Base-by-base conservation (phyloP, 2,329 filamentous ascomycete genomes). In the Aspergillus vadensis region DNA sequence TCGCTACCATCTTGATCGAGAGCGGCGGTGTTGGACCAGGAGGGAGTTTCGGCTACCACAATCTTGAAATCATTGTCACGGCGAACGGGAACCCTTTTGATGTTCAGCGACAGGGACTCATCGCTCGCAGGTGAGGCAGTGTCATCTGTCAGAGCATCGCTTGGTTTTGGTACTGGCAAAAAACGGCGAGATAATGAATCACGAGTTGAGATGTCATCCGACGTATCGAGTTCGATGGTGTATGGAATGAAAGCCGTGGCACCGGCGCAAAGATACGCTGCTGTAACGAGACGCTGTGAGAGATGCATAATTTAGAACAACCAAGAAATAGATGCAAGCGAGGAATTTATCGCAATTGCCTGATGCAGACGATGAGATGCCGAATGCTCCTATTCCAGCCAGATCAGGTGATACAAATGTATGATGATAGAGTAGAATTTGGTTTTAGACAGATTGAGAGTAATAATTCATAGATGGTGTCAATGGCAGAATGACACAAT, bases 1-100 rank as follows among this genome's bases (percentile, higher is more conserved):
- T 86, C 84, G 12, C 72, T 72, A 9, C 83, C 83, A 75, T 85
- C 83, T 62, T 85, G 80, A 59, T 83, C 73, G 39, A 86, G 76
- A 1, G 81, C 79, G 36, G 81, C 76, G 59, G 81, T 83, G 61
- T 83, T 79, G 14, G 76, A 63, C 58, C 78, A 69, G 14, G 71
- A 73, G 1, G 81, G 79, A 1, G 70, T 70, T 19, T 73, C 70
- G 7, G 78, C 75, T 57, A 74, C 65, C 39, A 78, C 67, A 10
- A 84, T 79, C 7, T 76, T 72, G 70, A 82, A 85, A 2, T 70
- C 67, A 67, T 85, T 84, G 60, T 80, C 76, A 47, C 83, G 80
- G 25, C 75, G 77, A 32, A 71, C 67, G 15, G 72, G 67, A n/a
- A 70, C 49, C 61, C 72, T 79, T 55, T 72, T 76, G 52, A 80